phyloP scores from a whole-genome alignment of 495 filamentous ascomycete species.

The Amniculicola lignicola region DNA sequence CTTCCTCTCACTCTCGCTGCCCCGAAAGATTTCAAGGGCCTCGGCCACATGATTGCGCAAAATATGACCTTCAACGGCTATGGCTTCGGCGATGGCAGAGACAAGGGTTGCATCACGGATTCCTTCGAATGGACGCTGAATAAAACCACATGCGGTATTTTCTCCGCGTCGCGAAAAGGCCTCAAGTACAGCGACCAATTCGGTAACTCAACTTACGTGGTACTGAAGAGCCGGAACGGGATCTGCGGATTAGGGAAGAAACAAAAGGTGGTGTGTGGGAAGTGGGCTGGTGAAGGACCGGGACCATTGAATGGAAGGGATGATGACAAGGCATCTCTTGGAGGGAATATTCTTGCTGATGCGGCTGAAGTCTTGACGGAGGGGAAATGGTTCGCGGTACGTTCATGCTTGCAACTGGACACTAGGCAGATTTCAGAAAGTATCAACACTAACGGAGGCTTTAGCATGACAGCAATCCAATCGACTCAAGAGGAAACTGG shows the following conservation, averaged over 20 bases:
- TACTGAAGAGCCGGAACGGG: not conserved
- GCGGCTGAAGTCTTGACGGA: not conserved
- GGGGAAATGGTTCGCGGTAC: not conserved
- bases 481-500: not conserved
- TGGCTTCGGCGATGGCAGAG: not conserved
- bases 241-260: not conserved
- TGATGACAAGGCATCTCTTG: not conserved
- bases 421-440: not conserved
- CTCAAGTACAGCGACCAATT: not conserved
- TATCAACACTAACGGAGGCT: too few relatives aligned
- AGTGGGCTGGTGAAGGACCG: not conserved
- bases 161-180: not conserved
- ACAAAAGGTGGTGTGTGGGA: not conserved
- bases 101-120: not conserved
- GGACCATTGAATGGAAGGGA: conserved; percentile 2
- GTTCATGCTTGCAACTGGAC: not conserved
- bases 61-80: not conserved
- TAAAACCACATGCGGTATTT: not conserved
- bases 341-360: not conserved
- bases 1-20: not conserved
- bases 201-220: not conserved
- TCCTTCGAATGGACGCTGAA: not conserved
- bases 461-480: not conserved
- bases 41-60: conserved; percentile 1
- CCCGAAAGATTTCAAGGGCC: not conserved